Evolutionary conservation across 805 yeast species (phyloP).

Genomic region (Candida chauliodis): DNA sequence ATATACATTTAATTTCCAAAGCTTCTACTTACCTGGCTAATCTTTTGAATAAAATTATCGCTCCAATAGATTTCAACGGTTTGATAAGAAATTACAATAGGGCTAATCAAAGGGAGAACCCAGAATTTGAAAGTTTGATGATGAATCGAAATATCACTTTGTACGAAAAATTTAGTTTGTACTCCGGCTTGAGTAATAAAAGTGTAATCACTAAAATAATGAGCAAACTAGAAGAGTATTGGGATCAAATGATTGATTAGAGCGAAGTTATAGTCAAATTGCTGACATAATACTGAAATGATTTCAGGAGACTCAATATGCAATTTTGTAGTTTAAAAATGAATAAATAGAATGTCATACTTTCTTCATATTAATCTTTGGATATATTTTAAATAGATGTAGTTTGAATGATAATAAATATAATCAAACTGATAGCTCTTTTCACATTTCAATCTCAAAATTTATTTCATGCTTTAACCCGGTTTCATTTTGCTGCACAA

Average conservation of each 20-base stretch:
- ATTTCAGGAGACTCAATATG: too few species aligned
- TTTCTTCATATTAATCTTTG: too few species aligned
- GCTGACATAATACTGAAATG: too few species aligned
- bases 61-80: slow-evolving; percentile 19
- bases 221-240: slow-evolving; percentile 7
- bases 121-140: slow-evolving; percentile 5
- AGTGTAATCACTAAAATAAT: slow-evolving; percentile 2
- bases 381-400: too few species aligned
- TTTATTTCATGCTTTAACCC: too few species aligned
- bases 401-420: too few species aligned
- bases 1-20: slow-evolving; percentile 28
- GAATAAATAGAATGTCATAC: too few species aligned
- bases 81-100: slow-evolving; percentile 10
- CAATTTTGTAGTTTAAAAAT: too few species aligned
- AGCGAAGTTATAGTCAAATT: too few species aligned
- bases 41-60: slow-evolving; percentile 17
- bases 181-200: slow-evolving; percentile 7
- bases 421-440: too few species aligned
- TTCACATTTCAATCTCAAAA: too few species aligned
- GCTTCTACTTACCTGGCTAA: slow-evolving; percentile 23
- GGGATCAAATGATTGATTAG: slow-evolving; percentile 10
- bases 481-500: too few species aligned
- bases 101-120: slow-evolving; percentile 11
- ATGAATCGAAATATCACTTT: slow-evolving; percentile 11
- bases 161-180: slow-evolving; percentile 16